Base-by-base conservation (phyloP, 2,329 filamentous ascomycete genomes). In the Aspergillus pseudoglaucus region DNA sequence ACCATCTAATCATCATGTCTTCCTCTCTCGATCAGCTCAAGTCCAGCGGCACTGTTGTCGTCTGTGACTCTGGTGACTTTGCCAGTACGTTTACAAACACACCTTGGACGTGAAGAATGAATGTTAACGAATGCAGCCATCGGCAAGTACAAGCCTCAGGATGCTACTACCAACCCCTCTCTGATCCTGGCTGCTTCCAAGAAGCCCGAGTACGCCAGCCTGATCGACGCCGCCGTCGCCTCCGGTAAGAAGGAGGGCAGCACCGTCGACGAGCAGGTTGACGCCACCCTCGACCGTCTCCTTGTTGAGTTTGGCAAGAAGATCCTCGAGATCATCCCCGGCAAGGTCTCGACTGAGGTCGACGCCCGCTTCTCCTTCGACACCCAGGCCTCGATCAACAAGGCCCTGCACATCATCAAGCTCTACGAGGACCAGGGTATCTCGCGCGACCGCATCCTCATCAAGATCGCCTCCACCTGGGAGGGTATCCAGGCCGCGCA, bases 81-180 rank as follows among this genome's bases (percentile, higher is more conserved):
- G 82, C 81, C 66, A 85, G 84, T 88, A 73, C 77, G 84, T 83
- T 43, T 39, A 41, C 48, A 45, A 49, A 48, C 45, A 35, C 41
- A 20, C 56, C 56, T 53, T 50, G 41, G 51, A 45, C 50, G 20
- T 20, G 12, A 12, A 23, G 27, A 30, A 10, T 22, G 23, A 27
- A 42, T 25, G 12, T 27, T 44, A 33, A 44, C 27, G n/a, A 32
- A 17, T 6, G 71, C 76, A 83, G 90, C 90, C 74, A 98, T 98
- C 73, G 90, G 81, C 80, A 96, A 97, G 81, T 98, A 98, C 85
- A 95, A 95, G 84, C 93, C 93, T 58, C 90, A 98, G 81, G 93
- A 98, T 88, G 93, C 93, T 68, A 98, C 93, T 73, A 98, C 93
- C 79, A 98, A 98, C 84, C 93, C 93, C 52, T 97, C 93, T 56